A percentile compares a stretch with the other conserved stretches of the same genome.
Evolutionary conservation across 345 rosid species (phyloP).

Genomic region (Camelina neglecta): DNA sequence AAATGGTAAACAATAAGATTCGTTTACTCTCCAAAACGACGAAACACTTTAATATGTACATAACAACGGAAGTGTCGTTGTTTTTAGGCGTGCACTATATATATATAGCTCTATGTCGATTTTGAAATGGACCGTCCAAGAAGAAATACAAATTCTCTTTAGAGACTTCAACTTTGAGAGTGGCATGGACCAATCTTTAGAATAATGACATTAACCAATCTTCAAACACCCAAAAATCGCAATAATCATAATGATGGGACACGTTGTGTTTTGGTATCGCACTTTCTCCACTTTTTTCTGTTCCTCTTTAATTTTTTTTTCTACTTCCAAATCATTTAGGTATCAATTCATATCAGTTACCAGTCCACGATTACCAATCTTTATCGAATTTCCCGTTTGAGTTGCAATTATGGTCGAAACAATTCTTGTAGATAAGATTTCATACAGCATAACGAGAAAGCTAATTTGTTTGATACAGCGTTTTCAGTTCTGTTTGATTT

Average conservation of each 20-base stretch:
- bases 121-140: conserved; percentile 38
- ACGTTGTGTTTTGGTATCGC: conserved; percentile 37
- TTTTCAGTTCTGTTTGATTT: not conserved
- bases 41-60: conserved; percentile 28
- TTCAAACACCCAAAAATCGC: conserved; percentile 20
- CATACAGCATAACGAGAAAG: not conserved
- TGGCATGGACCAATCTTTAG: conserved; percentile 44
- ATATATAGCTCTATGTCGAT: conserved; percentile 29
- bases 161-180: conserved; percentile 24
- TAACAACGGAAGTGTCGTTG: conserved; percentile 22
- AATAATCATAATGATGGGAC: conserved; percentile 29
- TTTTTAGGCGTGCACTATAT: conserved; percentile 43
- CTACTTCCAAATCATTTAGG: conserved; percentile 6
- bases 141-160: conserved; percentile 21
- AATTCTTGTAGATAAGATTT: conserved; percentile 22
- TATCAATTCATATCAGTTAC: conserved; percentile 22
- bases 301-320: not conserved
- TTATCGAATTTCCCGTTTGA: conserved; percentile 15
- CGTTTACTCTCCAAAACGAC: conserved; percentile 35
- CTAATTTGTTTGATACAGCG: not conserved
- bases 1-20: conserved; percentile 24
- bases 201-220: conserved; percentile 37
- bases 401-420: conserved; percentile 27
- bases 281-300: not conserved
- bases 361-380: conserved; percentile 2